These are phyloP conservation scores for Priceomyces fermenticarens DNA, from an alignment of 805 yeast genomes.

Conservation along the genomic window DNA sequence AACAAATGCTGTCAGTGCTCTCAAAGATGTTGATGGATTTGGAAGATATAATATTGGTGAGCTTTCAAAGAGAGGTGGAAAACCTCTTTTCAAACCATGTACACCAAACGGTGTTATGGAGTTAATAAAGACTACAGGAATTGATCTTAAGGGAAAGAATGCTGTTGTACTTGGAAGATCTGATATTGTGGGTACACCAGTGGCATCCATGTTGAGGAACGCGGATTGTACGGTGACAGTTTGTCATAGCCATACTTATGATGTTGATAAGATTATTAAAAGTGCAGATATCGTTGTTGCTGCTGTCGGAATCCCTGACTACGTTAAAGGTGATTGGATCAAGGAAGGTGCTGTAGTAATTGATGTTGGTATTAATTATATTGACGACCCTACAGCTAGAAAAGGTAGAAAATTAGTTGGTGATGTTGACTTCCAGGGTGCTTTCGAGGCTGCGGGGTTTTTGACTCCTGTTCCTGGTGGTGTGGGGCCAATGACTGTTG, in stretches of 20 bases:
- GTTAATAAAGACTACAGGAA: conserved; percentile 66
- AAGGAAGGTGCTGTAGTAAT: conserved; percentile 82
- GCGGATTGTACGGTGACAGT: conserved; percentile 86
- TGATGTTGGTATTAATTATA: conserved; percentile 93
- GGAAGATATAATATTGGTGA: conserved; percentile 88
- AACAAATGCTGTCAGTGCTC: conserved; percentile 76
- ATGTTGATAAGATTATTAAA: conserved; percentile 53
- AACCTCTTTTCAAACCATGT: conserved; percentile 84
- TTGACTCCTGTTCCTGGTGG: conserved; percentile 99
- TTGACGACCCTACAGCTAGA: conserved; percentile 69
- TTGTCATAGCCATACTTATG: conserved; percentile 70
- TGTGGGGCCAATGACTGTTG: conserved; percentile 99
- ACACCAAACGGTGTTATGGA: conserved; percentile 93
- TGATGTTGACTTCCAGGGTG: conserved; percentile 82
- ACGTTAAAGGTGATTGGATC: conserved; percentile 83
- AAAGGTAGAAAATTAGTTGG: conserved; percentile 88
- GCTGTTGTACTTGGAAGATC: conserved; percentile 95
- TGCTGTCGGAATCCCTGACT: conserved; percentile 86
- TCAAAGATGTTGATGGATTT: conserved; percentile 95
- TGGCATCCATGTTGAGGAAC: conserved; percentile 75
- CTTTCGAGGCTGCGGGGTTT: conserved; percentile 57
- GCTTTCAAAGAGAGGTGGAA: conserved; percentile 79
- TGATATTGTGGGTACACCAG: conserved; percentile 95
- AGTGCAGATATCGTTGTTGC: conserved; percentile 87
- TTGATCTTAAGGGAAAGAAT: conserved; percentile 68